Conservation (phyloP, 1,139 yeast species). For the Hemisphaericaspora xylanilytica region DNA sequence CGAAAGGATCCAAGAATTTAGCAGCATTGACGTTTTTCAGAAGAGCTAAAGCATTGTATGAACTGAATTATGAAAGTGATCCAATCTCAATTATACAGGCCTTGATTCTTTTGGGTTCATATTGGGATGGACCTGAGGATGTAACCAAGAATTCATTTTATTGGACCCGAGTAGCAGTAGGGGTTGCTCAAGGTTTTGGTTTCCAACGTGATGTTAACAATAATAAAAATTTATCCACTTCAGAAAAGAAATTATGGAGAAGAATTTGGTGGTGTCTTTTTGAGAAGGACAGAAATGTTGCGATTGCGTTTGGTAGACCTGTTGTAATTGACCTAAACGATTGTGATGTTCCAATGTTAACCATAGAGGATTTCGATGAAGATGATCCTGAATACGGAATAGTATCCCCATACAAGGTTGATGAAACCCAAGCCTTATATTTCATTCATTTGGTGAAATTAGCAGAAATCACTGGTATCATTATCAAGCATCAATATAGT, state of each 20-base stretch:
- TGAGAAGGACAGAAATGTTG: constrained; percentile 66
- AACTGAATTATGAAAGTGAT: constrained; percentile 70
- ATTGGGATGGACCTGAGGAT: constrained; percentile 80
- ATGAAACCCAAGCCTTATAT: constrained; percentile 50
- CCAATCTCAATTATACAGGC: constrained; percentile 67
- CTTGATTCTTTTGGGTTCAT: constrained; percentile 61
- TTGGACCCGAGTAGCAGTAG: constrained; percentile 74
- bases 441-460: constrained; percentile 67
- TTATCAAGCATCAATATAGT: constrained; percentile 68
- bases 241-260: constrained; percentile 61
- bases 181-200: constrained; percentile 78
- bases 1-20: constrained; percentile 53
- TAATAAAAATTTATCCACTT: constrained; percentile 27
- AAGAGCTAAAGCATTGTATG: constrained; percentile 75
- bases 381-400: constrained; percentile 40
- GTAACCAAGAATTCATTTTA: constrained; percentile 71
- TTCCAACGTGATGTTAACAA: constrained; percentile 56
- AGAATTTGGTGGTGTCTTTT: constrained; percentile 82
- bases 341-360: constrained; percentile 75
- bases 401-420: constrained; percentile 45
- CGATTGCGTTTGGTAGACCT: constrained; percentile 80
- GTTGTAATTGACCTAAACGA: constrained; percentile 67
- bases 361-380: constrained; percentile 61
- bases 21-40: constrained; percentile 69
- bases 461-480: constrained; percentile 72